These are phyloP conservation scores for Cenococcum geophilum DNA, from an alignment of 495 filamentous ascomycete species.

Conservation along the genomic window DNA sequence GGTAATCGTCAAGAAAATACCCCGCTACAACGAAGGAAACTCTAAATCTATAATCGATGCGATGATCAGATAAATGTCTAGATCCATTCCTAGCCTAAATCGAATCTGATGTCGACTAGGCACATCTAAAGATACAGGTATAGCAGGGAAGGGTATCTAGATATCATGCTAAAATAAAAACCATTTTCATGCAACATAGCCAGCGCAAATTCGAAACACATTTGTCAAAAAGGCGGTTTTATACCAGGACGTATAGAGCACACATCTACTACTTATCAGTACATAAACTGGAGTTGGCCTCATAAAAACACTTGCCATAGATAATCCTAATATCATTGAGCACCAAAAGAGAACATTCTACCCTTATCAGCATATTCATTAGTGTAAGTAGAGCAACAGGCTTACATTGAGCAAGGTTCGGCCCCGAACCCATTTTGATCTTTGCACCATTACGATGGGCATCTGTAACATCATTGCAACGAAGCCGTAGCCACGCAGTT, in stretches of 20 bases:
- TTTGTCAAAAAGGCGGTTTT: neutral
- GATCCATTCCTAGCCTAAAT: too few relatives aligned
- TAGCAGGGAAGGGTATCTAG: neutral
- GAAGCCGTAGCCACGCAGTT: constrained; percentile 90
- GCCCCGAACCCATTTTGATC: constrained; percentile 65
- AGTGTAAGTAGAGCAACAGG: neutral
- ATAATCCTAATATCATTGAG: constrained; percentile 86
- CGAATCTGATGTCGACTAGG: neutral
- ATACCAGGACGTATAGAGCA: constrained; percentile 30
- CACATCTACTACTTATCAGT: constrained; percentile 28
- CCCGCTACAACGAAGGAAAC: too few relatives aligned
- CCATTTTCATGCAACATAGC: neutral
- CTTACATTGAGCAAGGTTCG: constrained; percentile 68
- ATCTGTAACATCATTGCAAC: constrained; percentile 92
- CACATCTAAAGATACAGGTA: neutral
- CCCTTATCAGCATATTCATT: constrained; percentile 5
- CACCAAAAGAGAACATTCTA: constrained; percentile 88
- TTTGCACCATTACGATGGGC: constrained; percentile 86
- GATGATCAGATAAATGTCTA: neutral
- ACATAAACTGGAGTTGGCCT: neutral
- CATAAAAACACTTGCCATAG: constrained; percentile 56
- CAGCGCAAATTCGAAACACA: neutral
- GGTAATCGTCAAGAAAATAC: too few relatives aligned
- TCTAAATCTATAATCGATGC: neutral
- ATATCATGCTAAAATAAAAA: neutral